A percentile compares a stretch with the other conserved stretches of the same genome.
phyloP scores from a whole-genome alignment of 2,329 filamentous ascomycete genomes.

The Dissoconium aciculare region DNA sequence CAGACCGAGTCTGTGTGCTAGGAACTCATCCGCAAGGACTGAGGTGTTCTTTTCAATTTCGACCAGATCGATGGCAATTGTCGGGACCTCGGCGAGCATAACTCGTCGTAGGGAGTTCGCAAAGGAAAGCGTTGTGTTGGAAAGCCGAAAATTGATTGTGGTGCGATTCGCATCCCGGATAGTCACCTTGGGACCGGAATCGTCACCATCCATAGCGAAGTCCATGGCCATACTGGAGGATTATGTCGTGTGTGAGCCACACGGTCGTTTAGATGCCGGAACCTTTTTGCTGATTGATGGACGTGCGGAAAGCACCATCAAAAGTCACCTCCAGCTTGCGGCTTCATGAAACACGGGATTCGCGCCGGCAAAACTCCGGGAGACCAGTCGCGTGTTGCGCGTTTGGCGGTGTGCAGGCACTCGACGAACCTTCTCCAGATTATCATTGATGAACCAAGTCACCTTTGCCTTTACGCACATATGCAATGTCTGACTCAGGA shows the following conservation, averaged over 20 bases:
- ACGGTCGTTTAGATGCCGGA: no score
- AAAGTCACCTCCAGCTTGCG: no score
- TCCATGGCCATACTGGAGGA: not conserved
- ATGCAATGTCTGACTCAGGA: no score
- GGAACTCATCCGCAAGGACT: slow-evolving; percentile 92
- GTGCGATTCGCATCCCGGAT: slow-evolving; percentile 45
- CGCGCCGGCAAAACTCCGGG: not conserved
- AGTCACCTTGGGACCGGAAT: slow-evolving; percentile 23
- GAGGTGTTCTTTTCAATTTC: slow-evolving; percentile 87
- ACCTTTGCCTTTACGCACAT: no score
- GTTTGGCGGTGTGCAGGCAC: no score
- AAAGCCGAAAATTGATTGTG: slow-evolving; percentile 82
- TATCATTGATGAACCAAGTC: no score
- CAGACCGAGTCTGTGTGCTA: slow-evolving; percentile 80
- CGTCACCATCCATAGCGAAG: slow-evolving; percentile 10
- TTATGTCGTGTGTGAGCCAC: no score
- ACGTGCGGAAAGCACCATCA: no score
- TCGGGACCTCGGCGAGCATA: slow-evolving; percentile 87
- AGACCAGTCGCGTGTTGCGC: no score
- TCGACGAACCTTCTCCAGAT: no score
- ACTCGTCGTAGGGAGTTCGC: slow-evolving; percentile 84
- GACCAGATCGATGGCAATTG: slow-evolving; percentile 85
- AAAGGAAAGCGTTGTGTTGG: slow-evolving; percentile 75
- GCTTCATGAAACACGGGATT: no score
- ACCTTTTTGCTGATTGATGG: no score